phyloP scores from a whole-genome alignment of 2,329 filamentous ascomycete genomes.

The Talaromyces sp. region DNA sequence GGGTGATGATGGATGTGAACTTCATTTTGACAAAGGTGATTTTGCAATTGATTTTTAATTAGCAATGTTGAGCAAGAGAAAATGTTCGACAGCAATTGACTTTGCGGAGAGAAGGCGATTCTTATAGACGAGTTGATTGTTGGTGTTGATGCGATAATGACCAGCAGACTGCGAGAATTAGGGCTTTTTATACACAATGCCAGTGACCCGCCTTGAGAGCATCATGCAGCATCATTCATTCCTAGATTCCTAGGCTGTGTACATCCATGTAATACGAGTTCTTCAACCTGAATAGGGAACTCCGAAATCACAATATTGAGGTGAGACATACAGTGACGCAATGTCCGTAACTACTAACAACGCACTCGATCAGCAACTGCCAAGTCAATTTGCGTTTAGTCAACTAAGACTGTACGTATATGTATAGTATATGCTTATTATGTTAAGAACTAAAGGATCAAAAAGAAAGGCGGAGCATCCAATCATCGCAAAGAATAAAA shows the following conservation, averaged over 20 bases:
- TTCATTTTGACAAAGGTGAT: conserved; percentile 26
- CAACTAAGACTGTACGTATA: neutral
- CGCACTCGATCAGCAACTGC: neutral
- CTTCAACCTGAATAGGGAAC: neutral
- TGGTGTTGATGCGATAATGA: conserved; percentile 8
- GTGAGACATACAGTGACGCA: conserved; percentile 2
- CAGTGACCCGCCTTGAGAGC: neutral
- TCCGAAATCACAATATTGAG: neutral
- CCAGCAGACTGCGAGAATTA: conserved; percentile 4
- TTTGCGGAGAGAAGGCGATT: neutral
- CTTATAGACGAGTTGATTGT: neutral
- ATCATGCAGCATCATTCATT: neutral
- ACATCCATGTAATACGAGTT: no score
- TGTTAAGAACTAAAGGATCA: neutral
- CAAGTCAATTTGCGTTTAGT: neutral
- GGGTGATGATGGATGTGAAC: conserved; percentile 15
- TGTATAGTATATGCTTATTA: neutral
- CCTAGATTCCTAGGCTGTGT: neutral
- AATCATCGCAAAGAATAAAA: neutral
- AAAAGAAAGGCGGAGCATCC: neutral
- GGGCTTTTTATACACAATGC: conserved; percentile 9
- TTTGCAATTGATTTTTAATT: neutral
- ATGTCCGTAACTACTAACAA: neutral
- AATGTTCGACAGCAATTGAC: neutral
- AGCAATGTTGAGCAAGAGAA: neutral